Base-by-base conservation (phyloP, 768 basidiomycete species). In the Melanogaster broomeanus region DNA sequence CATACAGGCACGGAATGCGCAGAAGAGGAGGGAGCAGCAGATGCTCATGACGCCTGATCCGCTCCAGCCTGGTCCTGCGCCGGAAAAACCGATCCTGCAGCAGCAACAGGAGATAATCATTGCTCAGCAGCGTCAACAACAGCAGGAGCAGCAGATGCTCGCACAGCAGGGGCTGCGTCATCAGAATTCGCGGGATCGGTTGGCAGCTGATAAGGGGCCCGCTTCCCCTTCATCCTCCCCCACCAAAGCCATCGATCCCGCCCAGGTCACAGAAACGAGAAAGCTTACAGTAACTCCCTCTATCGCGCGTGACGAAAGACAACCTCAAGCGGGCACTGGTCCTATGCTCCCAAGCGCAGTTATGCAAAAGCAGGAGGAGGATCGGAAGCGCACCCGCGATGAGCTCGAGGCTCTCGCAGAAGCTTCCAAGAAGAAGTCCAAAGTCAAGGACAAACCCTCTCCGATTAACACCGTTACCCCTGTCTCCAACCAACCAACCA, bases 281-380 rank as follows among this genome's bases (percentile, higher is more conserved):
- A 85, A 89, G 57, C 74, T 93, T 48, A 87, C 83, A 10, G 84
- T 81, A 51, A 95, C 92, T 0, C 93, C 93, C 2, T 74, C 79
- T 2, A 83, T 95, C 19, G 88, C 84, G 11, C 84, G 87, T 15
- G 82, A 82, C 16, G 76, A 70, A 27, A 64, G 52, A 39, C 48
- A 33, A 39, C 48, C 53, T 18, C 19, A 48, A 22, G 59, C 45
- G 13, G 27, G 48, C 42, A 42, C 28, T 50, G 69, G 56, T 9
- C 67, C 72, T 5, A 42, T 74, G 30, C 66, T 70, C 19, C 69
- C 76, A 15, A 78, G 74, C 54, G 66, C 67, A 18, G 61, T 72
- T 48, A 64, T 74, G 60, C 72, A 77, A 47, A 73, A 74, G 58
- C 74, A 80, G 64, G 75, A 83, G 53, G 76, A 82, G 44, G 76